Conservation (phyloP, 495 filamentous ascomycete species). For the Trichoderma erinaceum region DNA sequence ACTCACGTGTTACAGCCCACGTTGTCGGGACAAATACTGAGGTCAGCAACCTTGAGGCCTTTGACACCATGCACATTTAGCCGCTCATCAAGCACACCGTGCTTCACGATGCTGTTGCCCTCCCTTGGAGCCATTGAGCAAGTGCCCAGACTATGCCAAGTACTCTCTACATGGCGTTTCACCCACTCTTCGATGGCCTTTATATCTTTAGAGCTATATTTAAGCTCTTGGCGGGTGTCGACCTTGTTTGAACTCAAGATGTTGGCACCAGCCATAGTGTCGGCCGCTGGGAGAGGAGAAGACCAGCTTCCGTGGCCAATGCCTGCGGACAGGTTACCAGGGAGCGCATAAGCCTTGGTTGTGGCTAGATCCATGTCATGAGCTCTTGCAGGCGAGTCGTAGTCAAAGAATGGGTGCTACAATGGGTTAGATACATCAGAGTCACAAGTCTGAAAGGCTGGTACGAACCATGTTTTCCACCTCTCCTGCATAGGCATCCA, state of each 20-base stretch:
- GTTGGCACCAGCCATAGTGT: slow-evolving; percentile 42
- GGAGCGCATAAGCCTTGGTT: slow-evolving; percentile 67
- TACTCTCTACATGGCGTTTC: slow-evolving; percentile 69
- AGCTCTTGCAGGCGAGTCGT: slow-evolving; percentile 59
- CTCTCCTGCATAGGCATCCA: slow-evolving; percentile 74
- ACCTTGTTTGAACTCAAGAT: slow-evolving; percentile 48
- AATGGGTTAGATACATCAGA: background rate
- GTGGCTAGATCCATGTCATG: slow-evolving; percentile 68
- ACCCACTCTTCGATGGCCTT: slow-evolving; percentile 71
- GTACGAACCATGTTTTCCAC: slow-evolving; percentile 49
- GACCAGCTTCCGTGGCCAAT: slow-evolving; percentile 54
- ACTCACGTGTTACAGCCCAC: slow-evolving; percentile 71
- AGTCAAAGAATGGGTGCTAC: slow-evolving; percentile 56
- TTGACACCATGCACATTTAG: slow-evolving; percentile 77
- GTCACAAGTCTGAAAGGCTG: background rate
- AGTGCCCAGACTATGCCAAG: slow-evolving; percentile 66
- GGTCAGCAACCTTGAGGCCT: slow-evolving; percentile 74
- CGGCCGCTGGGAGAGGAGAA: slow-evolving; percentile 30
- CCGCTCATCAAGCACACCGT: slow-evolving; percentile 73
- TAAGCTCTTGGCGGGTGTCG: slow-evolving; percentile 52
- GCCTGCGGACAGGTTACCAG: slow-evolving; percentile 65
- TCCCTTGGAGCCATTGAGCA: slow-evolving; percentile 77
- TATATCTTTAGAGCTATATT: slow-evolving; percentile 64
- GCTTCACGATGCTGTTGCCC: slow-evolving; percentile 73
- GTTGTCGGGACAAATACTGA: slow-evolving; percentile 77